These are phyloP conservation scores for Syzygium aqueum DNA, from an alignment of 345 rosid genomes.

Conservation along the genomic window DNA sequence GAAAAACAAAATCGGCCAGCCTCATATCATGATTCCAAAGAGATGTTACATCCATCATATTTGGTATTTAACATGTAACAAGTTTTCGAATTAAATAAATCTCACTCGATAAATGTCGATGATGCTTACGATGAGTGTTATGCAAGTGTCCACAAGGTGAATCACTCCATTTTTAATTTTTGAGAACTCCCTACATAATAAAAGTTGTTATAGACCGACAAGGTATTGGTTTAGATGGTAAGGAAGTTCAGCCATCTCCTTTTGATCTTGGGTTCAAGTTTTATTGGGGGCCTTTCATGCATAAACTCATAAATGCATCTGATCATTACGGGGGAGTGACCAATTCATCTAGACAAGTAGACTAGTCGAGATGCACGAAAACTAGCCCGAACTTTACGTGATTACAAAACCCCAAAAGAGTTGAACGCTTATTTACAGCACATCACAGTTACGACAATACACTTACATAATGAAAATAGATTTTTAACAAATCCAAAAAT, in stretches of 20 bases:
- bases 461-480: neutral
- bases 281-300: fast-evolving
- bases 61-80: too few species aligned
- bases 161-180: neutral
- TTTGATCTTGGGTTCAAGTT: neutral
- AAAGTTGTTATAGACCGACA: neutral
- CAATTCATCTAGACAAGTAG: fast-evolving
- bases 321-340: fast-evolving
- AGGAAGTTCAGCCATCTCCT: neutral
- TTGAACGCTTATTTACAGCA: fast-evolving
- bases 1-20: neutral
- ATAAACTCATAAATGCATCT: neutral
- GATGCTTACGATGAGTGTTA: neutral
- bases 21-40: neutral
- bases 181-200: neutral
- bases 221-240: neutral
- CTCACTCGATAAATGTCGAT: neutral
- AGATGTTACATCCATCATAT: neutral
- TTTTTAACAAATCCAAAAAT: neutral
- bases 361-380: fast-evolving
- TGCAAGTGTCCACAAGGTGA: neutral
- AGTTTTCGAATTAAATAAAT: neutral
- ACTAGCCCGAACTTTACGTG: fast-evolving
- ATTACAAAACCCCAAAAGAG: neutral
- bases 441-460: fast-evolving